Conservation (phyloP, 2,329 filamentous ascomycete species). For the Stagonosporopsis rhizophila region DNA sequence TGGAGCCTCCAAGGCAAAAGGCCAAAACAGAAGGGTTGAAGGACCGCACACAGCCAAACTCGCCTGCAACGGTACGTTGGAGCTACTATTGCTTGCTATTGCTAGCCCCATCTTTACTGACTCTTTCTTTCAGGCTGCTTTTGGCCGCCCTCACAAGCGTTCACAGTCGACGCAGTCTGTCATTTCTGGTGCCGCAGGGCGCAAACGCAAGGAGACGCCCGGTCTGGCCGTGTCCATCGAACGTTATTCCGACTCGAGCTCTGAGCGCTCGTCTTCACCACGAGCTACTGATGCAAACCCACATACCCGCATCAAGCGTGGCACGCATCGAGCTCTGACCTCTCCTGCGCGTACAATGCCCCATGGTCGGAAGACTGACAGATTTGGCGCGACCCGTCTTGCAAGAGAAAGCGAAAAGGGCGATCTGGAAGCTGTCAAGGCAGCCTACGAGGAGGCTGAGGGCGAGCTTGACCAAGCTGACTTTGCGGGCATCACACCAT, state of each 20-base stretch:
- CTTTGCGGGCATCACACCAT: constrained; percentile 93
- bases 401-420: constrained; percentile 90
- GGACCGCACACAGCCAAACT: constrained; percentile 43
- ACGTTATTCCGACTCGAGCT: constrained; percentile 47
- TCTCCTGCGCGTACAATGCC: constrained; percentile 65
- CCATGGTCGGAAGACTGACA: constrained; percentile 88
- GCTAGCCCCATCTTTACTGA: background rate
- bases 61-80: constrained; percentile 37
- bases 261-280: constrained; percentile 47
- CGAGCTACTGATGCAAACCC: constrained; percentile 41
- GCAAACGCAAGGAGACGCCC: constrained; percentile 45
- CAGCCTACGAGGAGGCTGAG: constrained; percentile 76
- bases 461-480: constrained; percentile 90
- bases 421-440: constrained; percentile 79
- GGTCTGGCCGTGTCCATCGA: constrained; percentile 42
- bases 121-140: constrained; percentile 26
- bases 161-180: constrained; percentile 50
- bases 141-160: constrained; percentile 47
- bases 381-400: constrained; percentile 87
- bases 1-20: constrained; percentile 51
- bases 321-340: constrained; percentile 66
- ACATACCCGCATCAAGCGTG: constrained; percentile 63
- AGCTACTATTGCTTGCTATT: background rate
- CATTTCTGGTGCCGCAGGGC: constrained; percentile 36
- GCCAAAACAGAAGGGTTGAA: constrained; percentile 47